phyloP scores from a whole-genome alignment of 768 basidiomycete genomes.

The Guyanaporus albipodus region DNA sequence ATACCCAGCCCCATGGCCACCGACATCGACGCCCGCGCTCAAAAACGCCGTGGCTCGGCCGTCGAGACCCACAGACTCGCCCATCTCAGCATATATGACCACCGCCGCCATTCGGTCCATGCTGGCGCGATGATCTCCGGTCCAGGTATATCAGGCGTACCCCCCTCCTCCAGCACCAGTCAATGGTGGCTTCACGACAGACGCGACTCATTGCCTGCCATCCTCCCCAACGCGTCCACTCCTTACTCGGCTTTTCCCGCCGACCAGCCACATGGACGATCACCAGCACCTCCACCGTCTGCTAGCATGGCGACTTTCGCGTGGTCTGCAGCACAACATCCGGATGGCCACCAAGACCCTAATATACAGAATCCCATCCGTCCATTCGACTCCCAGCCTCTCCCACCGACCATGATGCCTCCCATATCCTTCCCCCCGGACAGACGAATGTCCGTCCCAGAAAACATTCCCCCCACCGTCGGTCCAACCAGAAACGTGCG shows the following conservation, averaged over 20 bases:
- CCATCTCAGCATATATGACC: conserved; percentile 64
- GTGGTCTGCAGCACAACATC: conserved; percentile 55
- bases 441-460: conserved; percentile 75
- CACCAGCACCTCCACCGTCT: conserved; percentile 53
- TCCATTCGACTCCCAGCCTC: conserved; percentile 47
- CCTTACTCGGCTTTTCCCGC: conserved; percentile 55
- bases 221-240: conserved; percentile 60
- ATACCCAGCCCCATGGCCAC: conserved; percentile 56
- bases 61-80: conserved; percentile 76
- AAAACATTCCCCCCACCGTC: conserved; percentile 44
- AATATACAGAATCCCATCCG: conserved; percentile 40
- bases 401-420: conserved; percentile 50
- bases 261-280: conserved; percentile 62
- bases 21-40: conserved; percentile 62
- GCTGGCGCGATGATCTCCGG: conserved; percentile 42
- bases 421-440: conserved; percentile 57
- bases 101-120: conserved; percentile 76
- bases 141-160: conserved; percentile 25
- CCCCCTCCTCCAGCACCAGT: conserved; percentile 18
- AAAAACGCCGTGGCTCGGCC: conserved; percentile 81
- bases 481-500: conserved; percentile 53
- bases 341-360: conserved; percentile 45
- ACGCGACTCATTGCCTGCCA: conserved; percentile 69
- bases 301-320: conserved; percentile 66
- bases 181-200: conserved; percentile 65